phyloP scores from a whole-genome alignment of 2,329 filamentous ascomycete genomes.

The Trichoderma oligosporum region DNA sequence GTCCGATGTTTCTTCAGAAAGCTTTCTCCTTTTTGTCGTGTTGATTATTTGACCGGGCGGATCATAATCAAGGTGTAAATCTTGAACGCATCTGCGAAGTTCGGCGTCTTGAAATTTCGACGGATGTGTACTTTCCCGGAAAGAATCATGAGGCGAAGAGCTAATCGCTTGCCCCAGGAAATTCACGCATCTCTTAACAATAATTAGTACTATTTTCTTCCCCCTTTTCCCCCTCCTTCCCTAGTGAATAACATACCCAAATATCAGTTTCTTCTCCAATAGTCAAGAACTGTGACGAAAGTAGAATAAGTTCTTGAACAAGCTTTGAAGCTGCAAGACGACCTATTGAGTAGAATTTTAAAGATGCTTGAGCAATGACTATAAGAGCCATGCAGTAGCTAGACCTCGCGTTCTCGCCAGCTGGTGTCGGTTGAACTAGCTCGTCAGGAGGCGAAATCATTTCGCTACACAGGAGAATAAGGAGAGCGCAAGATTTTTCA shows the following conservation, averaged over 20 bases:
- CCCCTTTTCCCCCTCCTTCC: neutral
- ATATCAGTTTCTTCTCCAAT: slow-evolving; percentile 39
- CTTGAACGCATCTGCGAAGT: slow-evolving; percentile 30
- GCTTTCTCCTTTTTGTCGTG: slow-evolving; percentile 31
- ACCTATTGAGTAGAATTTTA: slow-evolving; percentile 33
- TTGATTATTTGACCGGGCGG: slow-evolving; percentile 17
- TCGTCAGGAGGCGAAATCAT: slow-evolving; percentile 34
- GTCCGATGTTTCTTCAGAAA: slow-evolving; percentile 23
- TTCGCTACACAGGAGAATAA: slow-evolving; percentile 43
- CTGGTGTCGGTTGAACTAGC: slow-evolving; percentile 29
- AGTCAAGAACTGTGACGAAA: slow-evolving; percentile 32
- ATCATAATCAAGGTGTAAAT: slow-evolving; percentile 30
- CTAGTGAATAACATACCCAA: slow-evolving; percentile 35
- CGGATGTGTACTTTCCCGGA: slow-evolving; percentile 28
- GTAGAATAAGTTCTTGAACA: slow-evolving; percentile 39
- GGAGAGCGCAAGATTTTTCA: slow-evolving; percentile 38
- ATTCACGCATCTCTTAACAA: slow-evolving; percentile 29
- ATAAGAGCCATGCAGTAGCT: slow-evolving; percentile 39
- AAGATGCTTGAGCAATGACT: slow-evolving; percentile 36
- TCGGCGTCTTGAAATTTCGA: slow-evolving; percentile 30
- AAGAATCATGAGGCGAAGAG: slow-evolving; percentile 20
- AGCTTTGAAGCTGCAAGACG: slow-evolving; percentile 43
- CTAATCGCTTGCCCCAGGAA: slow-evolving; percentile 30
- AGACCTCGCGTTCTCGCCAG: slow-evolving; percentile 30
- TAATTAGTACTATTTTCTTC: slow-evolving; percentile 23